Base-by-base conservation (phyloP, 148 eudicot genomes). In the Fallopia convolvulus region DNA sequence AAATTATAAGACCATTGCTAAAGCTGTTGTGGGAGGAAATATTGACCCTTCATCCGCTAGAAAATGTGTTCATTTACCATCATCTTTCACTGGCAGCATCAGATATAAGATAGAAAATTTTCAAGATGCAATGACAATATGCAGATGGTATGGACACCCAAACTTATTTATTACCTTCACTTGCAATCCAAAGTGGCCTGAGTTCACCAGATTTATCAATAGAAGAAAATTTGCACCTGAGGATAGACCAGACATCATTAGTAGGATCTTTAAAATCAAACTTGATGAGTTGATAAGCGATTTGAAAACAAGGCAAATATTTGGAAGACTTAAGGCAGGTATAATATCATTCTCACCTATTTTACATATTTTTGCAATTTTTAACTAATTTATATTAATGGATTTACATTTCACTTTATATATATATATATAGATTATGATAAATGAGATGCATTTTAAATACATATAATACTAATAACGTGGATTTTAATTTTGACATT, bases 51-150 rank as follows among this genome's bases (percentile, higher is more conserved):
- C 26, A n/a, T 20, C 32, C 0, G 15, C 26, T 0, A 81, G 84
- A 0, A 75, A 79, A 1, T 53, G 53, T 8, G 42, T 84, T 0
- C 8, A 80, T 2, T 50, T 85, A 9, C 83, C 83, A 0, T 70
- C 83, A 0, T 75, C 70, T 6, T 82, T 63, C 50, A 76, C 78
- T 1, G 56, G 82, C 14, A 55, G 85, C 12, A n/a, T 78, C 0
- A 75, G 82, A 8, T 85, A 78, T n/a, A 73, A 73, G 80, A 30
- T 68, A 2, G 76, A 80, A 58, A 84, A 84, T 23, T 84, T 79
- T 44, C 77, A 82, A 3, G 81, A 84, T 20, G 79, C 83, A 21
- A 76, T 85, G 78, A 72, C 80, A 20, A 80, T 78, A 0, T 80
- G 80, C 14, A 74, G 46, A 10, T 23, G 49, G 40, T 39, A 53